A percentile compares a stretch with the other conserved stretches of the same genome.
phyloP scores from a whole-genome alignment of 1,284 basidiomycete genomes.

The Entoloma clypeatum region DNA sequence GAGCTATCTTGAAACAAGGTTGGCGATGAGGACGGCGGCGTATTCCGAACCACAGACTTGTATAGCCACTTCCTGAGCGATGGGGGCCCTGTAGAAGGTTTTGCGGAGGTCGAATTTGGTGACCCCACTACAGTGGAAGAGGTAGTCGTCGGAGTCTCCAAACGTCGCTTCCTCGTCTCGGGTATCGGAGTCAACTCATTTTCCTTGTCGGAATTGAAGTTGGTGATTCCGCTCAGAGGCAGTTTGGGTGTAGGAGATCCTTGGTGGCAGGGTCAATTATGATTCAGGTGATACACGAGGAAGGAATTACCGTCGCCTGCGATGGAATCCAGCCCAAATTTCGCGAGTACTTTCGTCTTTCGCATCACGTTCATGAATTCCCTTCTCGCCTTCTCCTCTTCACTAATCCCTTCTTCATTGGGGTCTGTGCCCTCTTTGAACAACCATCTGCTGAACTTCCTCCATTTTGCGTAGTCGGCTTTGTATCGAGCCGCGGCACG shows the following conservation, averaged over 20 bases:
- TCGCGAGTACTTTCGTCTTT: conserved; percentile 25
- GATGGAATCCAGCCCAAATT: conserved; percentile 19
- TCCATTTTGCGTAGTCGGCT: conserved; percentile 48
- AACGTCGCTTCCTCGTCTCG: conserved; percentile 12
- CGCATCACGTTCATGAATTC: conserved; percentile 19
- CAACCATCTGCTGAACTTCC: conserved; percentile 41
- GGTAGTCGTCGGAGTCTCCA: conserved; percentile 3
- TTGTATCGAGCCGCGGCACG: conserved; percentile 44
- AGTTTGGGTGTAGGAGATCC: conserved; percentile 15
- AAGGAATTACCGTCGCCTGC: conserved; percentile 9
- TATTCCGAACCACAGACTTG: conserved; percentile 15
- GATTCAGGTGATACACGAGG: not conserved
- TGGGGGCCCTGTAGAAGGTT: conserved; percentile 5
- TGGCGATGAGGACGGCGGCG: conserved; percentile 21
- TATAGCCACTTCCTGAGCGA: conserved; percentile 15
- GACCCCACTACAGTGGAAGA: conserved; percentile 14
- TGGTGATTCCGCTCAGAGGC: conserved; percentile 18
- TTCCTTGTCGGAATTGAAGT: conserved; percentile 24
- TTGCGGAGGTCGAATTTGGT: conserved; percentile 1
- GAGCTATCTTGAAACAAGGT: conserved; percentile 16
- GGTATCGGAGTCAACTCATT: conserved; percentile 16
- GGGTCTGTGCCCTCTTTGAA: conserved; percentile 32
- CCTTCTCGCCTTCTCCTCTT: conserved; percentile 19
- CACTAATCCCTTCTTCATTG: conserved; percentile 8
- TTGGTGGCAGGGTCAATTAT: not conserved